Conservation (phyloP, 306 rosid species). For the Fragaria vesca region DNA sequence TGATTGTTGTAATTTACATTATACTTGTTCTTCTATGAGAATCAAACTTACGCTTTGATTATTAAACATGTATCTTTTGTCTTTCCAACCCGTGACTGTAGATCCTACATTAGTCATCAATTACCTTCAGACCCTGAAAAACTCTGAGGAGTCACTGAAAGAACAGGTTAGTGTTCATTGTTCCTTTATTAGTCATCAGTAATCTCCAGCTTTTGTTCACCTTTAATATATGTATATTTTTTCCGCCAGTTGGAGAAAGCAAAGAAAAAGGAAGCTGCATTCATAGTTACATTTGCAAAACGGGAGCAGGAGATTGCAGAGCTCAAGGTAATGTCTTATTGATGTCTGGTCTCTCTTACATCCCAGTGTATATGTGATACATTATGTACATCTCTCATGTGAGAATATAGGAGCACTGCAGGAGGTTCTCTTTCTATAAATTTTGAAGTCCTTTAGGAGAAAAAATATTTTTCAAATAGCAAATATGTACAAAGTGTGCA, state of each 20-base stretch:
- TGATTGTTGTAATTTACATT: background rate
- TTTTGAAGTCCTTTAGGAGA: background rate
- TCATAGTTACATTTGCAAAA: slow-evolving; percentile 89
- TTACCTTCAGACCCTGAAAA: slow-evolving; percentile 78
- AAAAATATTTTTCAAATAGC: background rate
- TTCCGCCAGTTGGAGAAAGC: slow-evolving; percentile 80
- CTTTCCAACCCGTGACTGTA: slow-evolving; percentile 26
- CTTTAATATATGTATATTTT: slow-evolving; percentile 1
- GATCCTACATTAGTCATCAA: slow-evolving; percentile 70
- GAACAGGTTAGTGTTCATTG: slow-evolving; percentile 63
- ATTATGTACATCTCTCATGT: background rate
- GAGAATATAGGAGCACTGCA: background rate
- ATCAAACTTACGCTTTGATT: background rate
- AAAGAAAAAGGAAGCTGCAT: slow-evolving; percentile 96
- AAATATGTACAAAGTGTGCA: background rate
- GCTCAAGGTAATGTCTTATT: slow-evolving; percentile 60
- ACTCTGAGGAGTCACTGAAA: slow-evolving; percentile 76
- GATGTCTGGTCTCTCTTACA: slow-evolving; percentile 1
- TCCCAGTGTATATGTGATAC: background rate
- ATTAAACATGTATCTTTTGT: slow-evolving; percentile 1
- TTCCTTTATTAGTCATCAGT: slow-evolving; percentile 8
- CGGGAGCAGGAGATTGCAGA: slow-evolving; percentile 94
- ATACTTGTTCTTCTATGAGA: background rate
- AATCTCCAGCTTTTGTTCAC: slow-evolving; percentile 13
- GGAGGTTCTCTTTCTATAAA: background rate